These are phyloP conservation scores for Polyplosphaeria fusca DNA, from an alignment of 495 filamentous ascomycete species.

Conservation along the genomic window DNA sequence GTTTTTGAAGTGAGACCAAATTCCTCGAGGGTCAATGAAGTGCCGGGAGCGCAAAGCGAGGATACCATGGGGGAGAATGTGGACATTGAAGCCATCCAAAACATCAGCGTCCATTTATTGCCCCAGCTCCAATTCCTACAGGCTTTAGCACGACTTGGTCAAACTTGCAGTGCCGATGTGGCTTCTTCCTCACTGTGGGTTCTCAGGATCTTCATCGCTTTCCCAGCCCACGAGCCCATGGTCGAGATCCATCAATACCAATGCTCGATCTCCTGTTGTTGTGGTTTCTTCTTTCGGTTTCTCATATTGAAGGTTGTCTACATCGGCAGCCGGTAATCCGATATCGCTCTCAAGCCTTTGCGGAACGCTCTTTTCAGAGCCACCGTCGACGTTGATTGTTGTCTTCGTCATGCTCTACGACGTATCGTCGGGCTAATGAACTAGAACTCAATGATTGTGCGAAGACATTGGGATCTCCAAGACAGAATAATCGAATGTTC, in stretches of 20 bases:
- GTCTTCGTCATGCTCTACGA: not conserved
- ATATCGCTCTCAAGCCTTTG: not conserved
- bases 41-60: slow-evolving; percentile 22
- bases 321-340: not conserved
- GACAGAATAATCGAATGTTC: not conserved
- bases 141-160: not conserved
- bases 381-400: slow-evolving; percentile 1
- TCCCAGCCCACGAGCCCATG: slow-evolving; percentile 29
- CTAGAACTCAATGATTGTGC: too few relatives aligned
- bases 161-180: not conserved
- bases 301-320: not conserved
- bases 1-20: slow-evolving; percentile 19
- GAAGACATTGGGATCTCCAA: too few relatives aligned
- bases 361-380: slow-evolving; percentile 12
- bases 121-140: slow-evolving; percentile 18
- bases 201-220: slow-evolving; percentile 12
- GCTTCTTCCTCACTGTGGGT: slow-evolving; percentile 18
- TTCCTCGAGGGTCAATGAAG: slow-evolving; percentile 21
- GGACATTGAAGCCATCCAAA: slow-evolving; percentile 7
- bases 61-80: slow-evolving; percentile 25
- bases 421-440: not conserved
- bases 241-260: slow-evolving; percentile 28
- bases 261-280: slow-evolving; percentile 8
- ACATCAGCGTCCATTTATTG: slow-evolving; percentile 23
- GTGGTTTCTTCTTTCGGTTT: not conserved